Evolutionary conservation across 768 basidiomycete species (phyloP), one percentile per base, ranked within the genome.

Genomic region (Pulveroboletus ravenelii): DNA sequence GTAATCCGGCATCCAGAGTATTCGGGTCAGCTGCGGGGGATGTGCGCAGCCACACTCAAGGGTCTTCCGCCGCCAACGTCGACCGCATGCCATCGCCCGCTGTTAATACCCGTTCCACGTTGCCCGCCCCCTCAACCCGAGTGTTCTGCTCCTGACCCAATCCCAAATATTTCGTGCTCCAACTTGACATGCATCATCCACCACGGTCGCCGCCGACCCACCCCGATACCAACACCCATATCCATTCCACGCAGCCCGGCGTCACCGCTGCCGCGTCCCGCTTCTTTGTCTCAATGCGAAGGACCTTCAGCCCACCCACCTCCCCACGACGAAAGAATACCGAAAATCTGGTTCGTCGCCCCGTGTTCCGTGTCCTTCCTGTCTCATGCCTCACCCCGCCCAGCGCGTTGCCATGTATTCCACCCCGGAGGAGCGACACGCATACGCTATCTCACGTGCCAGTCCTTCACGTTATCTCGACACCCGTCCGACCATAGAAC

Each of bases 401-500:
- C 55, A 70, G 66, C 64, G 52, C 53, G 62, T 51, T 20, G 70
- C 67, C 51, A 73, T 76, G 68, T 70, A 71, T 54, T 74, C 74
- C 15, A 72, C 74, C 43, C 68, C 70, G 36, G 74, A 72, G 40
- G 75, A 76, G 56, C 65, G 70, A 50, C 58, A 59, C 51, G 41
- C 65, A 20, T 43, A 60, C 52, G 52, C 59, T 5, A 56, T 60
- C 27, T 64, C 74, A 51, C 72, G 66, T 55, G 65, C 69, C 45
- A 51, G 72, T 39, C 68, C 60, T 51, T 62, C 73, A 45, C 76
- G 70, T 52, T 60, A 70, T 52, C 63, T 62, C 42, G 72, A 75
- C 53, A 65, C 75, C 27, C 80, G 78, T 14, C 86, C 86, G 1
- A 84, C 81, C 41, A 76, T 87, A 36, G 81, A 85, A 59, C 86